Percentiles rank a stretch among this genome's conserved stretches.
These are phyloP conservation scores for Didymellaceae sp. DNA, from an alignment of 2,329 filamentous ascomycete genomes.

Conservation along the genomic window DNA sequence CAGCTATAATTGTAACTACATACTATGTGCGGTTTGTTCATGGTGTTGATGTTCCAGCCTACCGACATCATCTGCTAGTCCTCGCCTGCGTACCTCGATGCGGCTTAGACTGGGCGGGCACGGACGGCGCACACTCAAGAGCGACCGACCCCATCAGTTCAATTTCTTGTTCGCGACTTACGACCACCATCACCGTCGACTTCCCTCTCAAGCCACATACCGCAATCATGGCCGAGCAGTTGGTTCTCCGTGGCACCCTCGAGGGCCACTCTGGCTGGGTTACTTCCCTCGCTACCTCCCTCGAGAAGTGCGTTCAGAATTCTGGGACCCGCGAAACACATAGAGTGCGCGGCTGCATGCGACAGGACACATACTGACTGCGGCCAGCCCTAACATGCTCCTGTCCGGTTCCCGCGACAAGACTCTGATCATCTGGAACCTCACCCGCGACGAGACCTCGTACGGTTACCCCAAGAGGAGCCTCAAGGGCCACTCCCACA, in stretches of 20 bases:
- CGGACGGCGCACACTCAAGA: conserved; percentile 7
- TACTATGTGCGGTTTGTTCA: too few species aligned
- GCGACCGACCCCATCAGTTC: conserved; percentile 20
- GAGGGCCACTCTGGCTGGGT: conserved; percentile 99
- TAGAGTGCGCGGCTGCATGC: conserved; percentile 20
- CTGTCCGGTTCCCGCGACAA: conserved; percentile 97
- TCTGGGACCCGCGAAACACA: conserved; percentile 3
- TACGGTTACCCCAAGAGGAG: conserved; percentile 99
- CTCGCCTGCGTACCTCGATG: conserved; percentile 6
- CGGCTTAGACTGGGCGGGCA: conserved; percentile 1
- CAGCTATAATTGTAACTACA: background rate
- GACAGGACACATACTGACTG: conserved; percentile 39
- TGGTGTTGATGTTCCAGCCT: too few species aligned
- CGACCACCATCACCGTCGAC: conserved; percentile 38
- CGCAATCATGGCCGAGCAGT: conserved; percentile 82
- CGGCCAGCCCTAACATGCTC: conserved; percentile 93
- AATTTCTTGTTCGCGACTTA: conserved; percentile 28
- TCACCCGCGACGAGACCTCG: conserved; percentile 96
- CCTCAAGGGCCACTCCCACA: conserved; percentile 98
- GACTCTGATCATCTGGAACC: conserved; percentile 99
- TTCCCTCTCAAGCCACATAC: conserved; percentile 45
- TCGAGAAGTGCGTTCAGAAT: conserved; percentile 78
- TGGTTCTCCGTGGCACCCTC: conserved; percentile 95
- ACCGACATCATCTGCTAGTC: background rate
- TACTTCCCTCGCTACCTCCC: conserved; percentile 95